Conservation (phyloP, 176 grass and related monocot species). For the Guadua angustifolia region DNA sequence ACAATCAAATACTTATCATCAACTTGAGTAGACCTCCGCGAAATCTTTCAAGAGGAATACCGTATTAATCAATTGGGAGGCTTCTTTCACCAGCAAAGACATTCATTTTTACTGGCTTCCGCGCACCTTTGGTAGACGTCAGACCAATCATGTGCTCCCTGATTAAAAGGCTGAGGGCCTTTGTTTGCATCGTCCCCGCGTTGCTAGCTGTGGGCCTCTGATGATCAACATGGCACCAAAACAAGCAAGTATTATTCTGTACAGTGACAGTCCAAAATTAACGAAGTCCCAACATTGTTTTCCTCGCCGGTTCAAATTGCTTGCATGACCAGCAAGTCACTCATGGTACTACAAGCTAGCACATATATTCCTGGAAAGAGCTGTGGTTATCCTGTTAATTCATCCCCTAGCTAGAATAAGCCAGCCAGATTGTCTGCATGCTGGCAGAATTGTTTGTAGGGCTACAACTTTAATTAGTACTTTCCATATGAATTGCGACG, state of each 20-base stretch:
- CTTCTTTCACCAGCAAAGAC: too few species aligned
- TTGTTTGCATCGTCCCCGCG: conserved; percentile 19
- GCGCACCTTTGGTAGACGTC: background rate
- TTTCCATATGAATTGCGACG: background rate
- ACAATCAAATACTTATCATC: too few species aligned
- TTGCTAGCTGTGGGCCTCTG: background rate
- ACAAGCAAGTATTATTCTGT: background rate
- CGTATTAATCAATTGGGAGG: too few species aligned
- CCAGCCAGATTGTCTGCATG: too few species aligned
- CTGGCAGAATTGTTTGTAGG: too few species aligned
- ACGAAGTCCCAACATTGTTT: background rate
- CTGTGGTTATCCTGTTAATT: background rate
- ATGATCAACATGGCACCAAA: background rate
- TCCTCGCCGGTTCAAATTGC: background rate
- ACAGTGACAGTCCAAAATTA: conserved; percentile 3
- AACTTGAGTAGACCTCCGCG: too few species aligned
- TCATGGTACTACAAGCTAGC: background rate
- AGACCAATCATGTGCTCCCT: background rate
- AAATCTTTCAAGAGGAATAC: too few species aligned
- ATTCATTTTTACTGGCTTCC: too few species aligned
- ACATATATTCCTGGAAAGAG: background rate
- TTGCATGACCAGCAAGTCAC: background rate
- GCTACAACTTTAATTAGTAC: background rate
- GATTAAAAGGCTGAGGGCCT: background rate
- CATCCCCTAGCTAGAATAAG: too few species aligned